Base-by-base conservation (phyloP, 371 early-diverging fungal genomes). In the Mortierella sp. region DNA sequence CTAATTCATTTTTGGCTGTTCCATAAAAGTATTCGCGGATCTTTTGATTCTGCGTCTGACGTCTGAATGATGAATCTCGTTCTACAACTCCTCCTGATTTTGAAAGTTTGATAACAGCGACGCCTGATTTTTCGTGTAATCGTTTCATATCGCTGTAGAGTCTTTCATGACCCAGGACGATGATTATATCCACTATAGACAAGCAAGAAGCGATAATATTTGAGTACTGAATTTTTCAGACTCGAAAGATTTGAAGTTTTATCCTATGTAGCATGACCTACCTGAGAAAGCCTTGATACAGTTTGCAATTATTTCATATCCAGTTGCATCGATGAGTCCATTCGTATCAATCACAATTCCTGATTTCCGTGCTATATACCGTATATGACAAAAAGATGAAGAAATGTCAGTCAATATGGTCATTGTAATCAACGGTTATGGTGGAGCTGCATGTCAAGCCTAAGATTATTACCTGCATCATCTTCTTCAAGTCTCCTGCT, bases 11-110 rank as follows among this genome's bases (percentile, higher is more conserved):
- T 60, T 88, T 85, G 1, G 88, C 68, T 0, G 94, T 93, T 3
- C 99, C 99, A 83, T 98, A 97, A 86, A 98, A 98, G 86, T 98
- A 98, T 79, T 95, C 94, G 9, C 90, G 90, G 6, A 98, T 93
- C 66, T 89, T 90, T 45, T 90, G 87, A 57, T 90, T 87, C 80
- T 95, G 94, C 2, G 87, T 66, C 51, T 93, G 91, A 19, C 91
- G 83, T 45, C 94, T 83, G 76, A 88, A 94, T 8, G 85, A 80
- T 9, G 89, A 81, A 82, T 96, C 96, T 15, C 97, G 87, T 62
- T 93, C 90, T 1, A 97, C 98, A 0, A 96, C 96, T 56, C 99
- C 99, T 42, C 98, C 99, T 0, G 97, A 96, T 75, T 97, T 97
- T 3, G 94, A 84, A 26, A 98, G 84, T 75, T 96, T 97, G 53